Percentiles rank a stretch among this genome's conserved stretches.
These are phyloP conservation scores for Sporothrix euskadiensis DNA, from an alignment of 2,329 filamentous ascomycete genomes.

Conservation along the genomic window DNA sequence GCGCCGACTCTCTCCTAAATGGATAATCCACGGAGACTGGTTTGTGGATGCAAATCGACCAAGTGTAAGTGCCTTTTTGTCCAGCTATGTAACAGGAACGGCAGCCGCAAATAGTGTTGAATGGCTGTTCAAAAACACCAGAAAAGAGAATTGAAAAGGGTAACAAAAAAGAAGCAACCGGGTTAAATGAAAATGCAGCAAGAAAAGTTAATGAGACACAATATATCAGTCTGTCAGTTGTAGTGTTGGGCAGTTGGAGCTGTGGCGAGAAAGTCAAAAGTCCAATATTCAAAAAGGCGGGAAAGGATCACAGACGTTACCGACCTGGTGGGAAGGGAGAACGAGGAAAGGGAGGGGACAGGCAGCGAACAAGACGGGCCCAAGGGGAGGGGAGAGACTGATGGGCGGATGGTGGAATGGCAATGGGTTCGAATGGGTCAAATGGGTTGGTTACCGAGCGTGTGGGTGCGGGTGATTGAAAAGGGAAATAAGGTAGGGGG, in stretches of 20 bases:
- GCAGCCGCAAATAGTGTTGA: neutral
- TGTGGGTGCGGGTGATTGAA: slow-evolving; percentile 4
- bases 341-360: neutral
- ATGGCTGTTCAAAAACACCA: neutral
- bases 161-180: neutral
- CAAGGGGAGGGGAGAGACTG: neutral
- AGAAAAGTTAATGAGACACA: neutral
- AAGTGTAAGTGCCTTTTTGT: neutral
- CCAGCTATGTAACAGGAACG: neutral
- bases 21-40: neutral
- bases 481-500: slow-evolving; percentile 10
- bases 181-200: neutral
- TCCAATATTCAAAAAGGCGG: too few species aligned
- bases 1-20: neutral
- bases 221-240: neutral
- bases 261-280: neutral
- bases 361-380: neutral
- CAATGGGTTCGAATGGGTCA: neutral
- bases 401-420: neutral
- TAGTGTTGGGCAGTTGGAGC: neutral
- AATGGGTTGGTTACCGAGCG: slow-evolving; percentile 18
- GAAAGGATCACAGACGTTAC: slow-evolving; percentile 11
- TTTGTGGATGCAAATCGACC: neutral
- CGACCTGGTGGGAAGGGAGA: neutral
- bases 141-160: neutral